Conservation (phyloP, 2,329 filamentous ascomycete genomes). For the Xylariaceae sp. region DNA sequence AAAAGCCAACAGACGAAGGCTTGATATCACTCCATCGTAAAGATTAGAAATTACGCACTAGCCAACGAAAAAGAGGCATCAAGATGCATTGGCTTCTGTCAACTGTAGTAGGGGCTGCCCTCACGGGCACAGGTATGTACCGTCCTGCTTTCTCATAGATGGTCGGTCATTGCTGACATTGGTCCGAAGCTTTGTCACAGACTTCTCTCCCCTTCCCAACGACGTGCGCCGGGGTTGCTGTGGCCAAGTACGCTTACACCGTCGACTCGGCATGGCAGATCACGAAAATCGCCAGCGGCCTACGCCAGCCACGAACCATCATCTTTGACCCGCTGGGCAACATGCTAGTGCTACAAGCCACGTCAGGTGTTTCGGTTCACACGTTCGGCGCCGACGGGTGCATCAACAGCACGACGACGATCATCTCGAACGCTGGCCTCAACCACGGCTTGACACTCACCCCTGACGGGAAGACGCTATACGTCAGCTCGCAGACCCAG, state of each 20-base stretch:
- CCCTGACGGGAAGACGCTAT: conserved; percentile 48
- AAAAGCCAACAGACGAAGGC: neutral
- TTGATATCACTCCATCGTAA: neutral
- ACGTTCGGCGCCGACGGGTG: conserved; percentile 39
- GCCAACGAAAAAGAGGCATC: neutral
- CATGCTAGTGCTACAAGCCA: conserved; percentile 40
- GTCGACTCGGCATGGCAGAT: conserved; percentile 37
- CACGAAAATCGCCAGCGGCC: conserved; percentile 39
- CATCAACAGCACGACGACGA: conserved; percentile 37
- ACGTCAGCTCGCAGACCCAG: conserved; percentile 54
- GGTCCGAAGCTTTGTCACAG: conserved; percentile 15
- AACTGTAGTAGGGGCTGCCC: conserved; percentile 12
- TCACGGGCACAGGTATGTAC: conserved; percentile 21
- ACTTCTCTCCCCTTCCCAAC: conserved; percentile 33
- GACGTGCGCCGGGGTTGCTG: conserved; percentile 34
- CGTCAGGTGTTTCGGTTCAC: conserved; percentile 39
- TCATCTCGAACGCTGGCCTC: conserved; percentile 35
- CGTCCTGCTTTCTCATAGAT: neutral
- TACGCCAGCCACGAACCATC: conserved; percentile 39
- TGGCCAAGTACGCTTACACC: conserved; percentile 35
- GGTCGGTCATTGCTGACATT: neutral
- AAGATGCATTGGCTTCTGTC: conserved; percentile 22
- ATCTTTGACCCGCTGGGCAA: conserved; percentile 38
- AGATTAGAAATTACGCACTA: neutral
- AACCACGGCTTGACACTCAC: conserved; percentile 54